These are phyloP conservation scores for Samsoniella hepiali DNA, from an alignment of 2,329 filamentous ascomycete species.

Conservation along the genomic window DNA sequence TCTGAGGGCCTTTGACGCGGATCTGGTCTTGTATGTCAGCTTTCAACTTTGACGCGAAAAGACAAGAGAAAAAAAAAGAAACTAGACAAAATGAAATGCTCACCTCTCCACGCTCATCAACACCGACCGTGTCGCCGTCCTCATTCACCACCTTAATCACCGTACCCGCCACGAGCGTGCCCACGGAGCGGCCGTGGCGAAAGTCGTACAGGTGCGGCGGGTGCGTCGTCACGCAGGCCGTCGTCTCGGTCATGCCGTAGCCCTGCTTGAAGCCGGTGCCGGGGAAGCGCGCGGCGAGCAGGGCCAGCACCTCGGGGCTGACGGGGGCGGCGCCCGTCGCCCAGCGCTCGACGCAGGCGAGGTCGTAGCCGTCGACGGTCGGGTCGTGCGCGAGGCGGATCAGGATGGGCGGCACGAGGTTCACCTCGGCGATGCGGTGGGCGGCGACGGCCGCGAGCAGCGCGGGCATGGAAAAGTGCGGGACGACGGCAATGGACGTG, in stretches of 20 bases:
- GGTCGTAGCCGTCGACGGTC: conserved; percentile 21
- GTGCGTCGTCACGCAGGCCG: conserved; percentile 70
- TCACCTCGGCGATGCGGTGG: conserved; percentile 25
- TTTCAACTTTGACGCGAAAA: background rate
- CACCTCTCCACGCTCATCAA: conserved; percentile 64
- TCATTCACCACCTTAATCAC: conserved; percentile 73
- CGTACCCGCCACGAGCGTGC: conserved; percentile 44
- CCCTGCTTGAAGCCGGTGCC: conserved; percentile 42
- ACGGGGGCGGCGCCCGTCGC: conserved; percentile 23
- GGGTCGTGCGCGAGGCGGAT: conserved; percentile 25
- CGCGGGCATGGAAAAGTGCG: conserved; percentile 24
- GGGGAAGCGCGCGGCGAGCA: conserved; percentile 21
- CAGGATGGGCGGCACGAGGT: conserved; percentile 26
- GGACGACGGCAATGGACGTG: conserved; percentile 25
- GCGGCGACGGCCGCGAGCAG: conserved; percentile 24
- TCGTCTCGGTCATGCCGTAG: conserved; percentile 82
- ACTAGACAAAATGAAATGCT: background rate
- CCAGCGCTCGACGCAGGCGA: conserved; percentile 19
- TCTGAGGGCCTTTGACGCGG: conserved; percentile 67
- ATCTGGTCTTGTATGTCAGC: conserved; percentile 35
- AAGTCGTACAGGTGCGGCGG: conserved; percentile 60
- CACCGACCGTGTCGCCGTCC: conserved; percentile 51
- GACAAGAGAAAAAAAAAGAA: background rate
- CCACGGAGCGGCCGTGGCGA: conserved; percentile 18
- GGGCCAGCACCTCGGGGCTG: conserved; percentile 15